phyloP scores from a whole-genome alignment of 306 rosid species.

The Nissolia schottii region DNA sequence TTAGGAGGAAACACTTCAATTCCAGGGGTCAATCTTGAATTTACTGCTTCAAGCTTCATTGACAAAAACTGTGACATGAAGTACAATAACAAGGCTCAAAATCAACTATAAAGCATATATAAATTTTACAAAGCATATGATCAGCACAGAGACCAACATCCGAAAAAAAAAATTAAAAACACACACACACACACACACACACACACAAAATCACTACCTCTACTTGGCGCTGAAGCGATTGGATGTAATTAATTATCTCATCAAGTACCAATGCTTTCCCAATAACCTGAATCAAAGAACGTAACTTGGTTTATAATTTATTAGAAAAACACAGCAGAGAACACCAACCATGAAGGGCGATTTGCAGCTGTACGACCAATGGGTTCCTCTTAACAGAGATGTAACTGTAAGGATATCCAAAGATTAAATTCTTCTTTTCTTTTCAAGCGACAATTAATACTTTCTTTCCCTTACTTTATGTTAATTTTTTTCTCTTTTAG shows the following conservation, averaged over 20 bases:
- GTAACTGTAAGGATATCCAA: neutral
- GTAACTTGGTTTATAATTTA: neutral
- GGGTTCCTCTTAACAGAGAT: neutral
- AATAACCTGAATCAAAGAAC: constrained; percentile 59
- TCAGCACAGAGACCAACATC: no score
- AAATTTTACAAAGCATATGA: neutral
- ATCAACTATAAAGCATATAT: neutral
- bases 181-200: no score
- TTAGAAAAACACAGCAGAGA: neutral
- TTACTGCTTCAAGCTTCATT: constrained; percentile 93
- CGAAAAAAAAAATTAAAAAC: no score
- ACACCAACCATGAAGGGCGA: neutral
- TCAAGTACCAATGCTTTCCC: constrained; percentile 94
- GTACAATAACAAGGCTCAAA: constrained; percentile 1
- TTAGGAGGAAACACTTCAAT: constrained; percentile 73
- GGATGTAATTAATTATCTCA: constrained; percentile 92
- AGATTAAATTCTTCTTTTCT: neutral
- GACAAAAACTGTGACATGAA: constrained; percentile 74
- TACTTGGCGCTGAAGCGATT: no score
- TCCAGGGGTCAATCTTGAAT: constrained; percentile 61
- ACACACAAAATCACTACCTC: no score
- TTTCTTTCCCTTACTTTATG: neutral
- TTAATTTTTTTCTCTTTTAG: neutral
- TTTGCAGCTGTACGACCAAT: neutral
- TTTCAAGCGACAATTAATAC: neutral